phyloP scores from a whole-genome alignment of 352 stramenopile species.

The Globisporangium ultimum region DNA sequence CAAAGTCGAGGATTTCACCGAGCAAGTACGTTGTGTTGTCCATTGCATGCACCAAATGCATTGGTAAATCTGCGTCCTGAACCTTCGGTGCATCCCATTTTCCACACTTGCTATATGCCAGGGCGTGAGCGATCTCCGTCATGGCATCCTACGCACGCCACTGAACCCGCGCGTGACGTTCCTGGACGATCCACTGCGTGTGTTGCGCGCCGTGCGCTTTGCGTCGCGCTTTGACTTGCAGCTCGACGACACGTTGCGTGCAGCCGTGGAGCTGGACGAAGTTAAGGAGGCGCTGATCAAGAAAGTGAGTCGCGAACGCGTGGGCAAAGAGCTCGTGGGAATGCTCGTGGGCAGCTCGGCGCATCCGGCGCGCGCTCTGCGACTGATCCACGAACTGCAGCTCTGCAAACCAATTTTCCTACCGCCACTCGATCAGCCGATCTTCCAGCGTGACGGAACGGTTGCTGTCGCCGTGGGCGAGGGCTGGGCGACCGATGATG shows the following conservation, averaged over 20 bases:
- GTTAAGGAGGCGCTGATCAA: constrained; percentile 60
- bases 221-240: constrained; percentile 92
- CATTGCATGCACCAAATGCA: not conserved
- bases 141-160: constrained; percentile 92
- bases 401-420: constrained; percentile 59
- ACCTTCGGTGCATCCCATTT: no score
- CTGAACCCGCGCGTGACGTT: constrained; percentile 94
- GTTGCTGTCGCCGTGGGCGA: constrained; percentile 13
- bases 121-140: constrained; percentile 90
- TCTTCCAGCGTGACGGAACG: constrained; percentile 27
- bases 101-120: constrained; percentile 2
- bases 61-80: no score
- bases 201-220: constrained; percentile 96
- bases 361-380: constrained; percentile 56
- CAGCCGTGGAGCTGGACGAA: constrained; percentile 56
- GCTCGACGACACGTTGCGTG: constrained; percentile 81
- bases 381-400: constrained; percentile 48
- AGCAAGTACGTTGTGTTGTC: constrained; percentile 11
- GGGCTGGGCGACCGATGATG: constrained; percentile 3
- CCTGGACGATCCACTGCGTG: constrained; percentile 95
- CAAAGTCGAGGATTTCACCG: constrained; percentile 95
- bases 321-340: constrained; percentile 67
- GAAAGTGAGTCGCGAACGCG: constrained; percentile 75
- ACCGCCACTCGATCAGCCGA: constrained; percentile 27
- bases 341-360: constrained; percentile 68